Percentiles rank a stretch among this genome's conserved stretches.
Conservation (phyloP, 768 basidiomycete species). For the Porpolomopsis calyptriformis region DNA sequence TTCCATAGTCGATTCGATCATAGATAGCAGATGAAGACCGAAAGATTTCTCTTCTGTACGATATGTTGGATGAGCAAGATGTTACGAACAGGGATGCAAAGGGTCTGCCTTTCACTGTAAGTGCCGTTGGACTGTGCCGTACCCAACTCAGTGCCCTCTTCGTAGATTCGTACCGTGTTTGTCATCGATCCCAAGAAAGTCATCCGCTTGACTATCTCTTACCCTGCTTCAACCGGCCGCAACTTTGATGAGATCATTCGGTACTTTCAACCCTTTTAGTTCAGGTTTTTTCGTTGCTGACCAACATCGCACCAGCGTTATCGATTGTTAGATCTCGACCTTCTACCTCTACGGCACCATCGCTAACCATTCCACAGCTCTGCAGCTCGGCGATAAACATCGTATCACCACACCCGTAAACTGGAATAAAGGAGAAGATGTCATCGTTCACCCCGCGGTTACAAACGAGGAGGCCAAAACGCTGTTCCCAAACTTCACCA, state of each 20-base stretch:
- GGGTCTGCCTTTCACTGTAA: slow-evolving; percentile 88
- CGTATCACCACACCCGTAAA: slow-evolving; percentile 85
- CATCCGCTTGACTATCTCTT: slow-evolving; percentile 82
- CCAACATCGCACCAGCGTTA: slow-evolving; percentile 34
- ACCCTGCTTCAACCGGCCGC: slow-evolving; percentile 93
- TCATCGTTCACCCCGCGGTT: slow-evolving; percentile 84
- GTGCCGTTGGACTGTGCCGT: slow-evolving; percentile 7
- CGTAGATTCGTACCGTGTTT: slow-evolving; percentile 88
- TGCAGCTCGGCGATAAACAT: slow-evolving; percentile 85
- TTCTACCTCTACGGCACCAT: neutral
- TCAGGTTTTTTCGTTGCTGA: slow-evolving; percentile 6
- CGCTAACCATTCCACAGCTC: slow-evolving; percentile 35
- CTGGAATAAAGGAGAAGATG: slow-evolving; percentile 90
- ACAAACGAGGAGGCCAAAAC: slow-evolving; percentile 82
- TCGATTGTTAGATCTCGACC: slow-evolving; percentile 47
- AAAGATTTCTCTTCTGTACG: slow-evolving; percentile 76
- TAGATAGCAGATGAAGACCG: slow-evolving; percentile 91
- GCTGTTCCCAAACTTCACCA: slow-evolving; percentile 75
- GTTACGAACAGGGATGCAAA: slow-evolving; percentile 77
- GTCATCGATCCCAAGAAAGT: slow-evolving; percentile 94
- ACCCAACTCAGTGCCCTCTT: neutral
- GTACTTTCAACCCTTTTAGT: slow-evolving; percentile 19
- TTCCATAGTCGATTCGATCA: neutral
- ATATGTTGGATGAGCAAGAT: slow-evolving; percentile 96
- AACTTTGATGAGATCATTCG: slow-evolving; percentile 67